A percentile compares a stretch with the other conserved stretches of the same genome.
Conservation (phyloP, 441 rosid genomes). For the Adansonia gregorii region DNA sequence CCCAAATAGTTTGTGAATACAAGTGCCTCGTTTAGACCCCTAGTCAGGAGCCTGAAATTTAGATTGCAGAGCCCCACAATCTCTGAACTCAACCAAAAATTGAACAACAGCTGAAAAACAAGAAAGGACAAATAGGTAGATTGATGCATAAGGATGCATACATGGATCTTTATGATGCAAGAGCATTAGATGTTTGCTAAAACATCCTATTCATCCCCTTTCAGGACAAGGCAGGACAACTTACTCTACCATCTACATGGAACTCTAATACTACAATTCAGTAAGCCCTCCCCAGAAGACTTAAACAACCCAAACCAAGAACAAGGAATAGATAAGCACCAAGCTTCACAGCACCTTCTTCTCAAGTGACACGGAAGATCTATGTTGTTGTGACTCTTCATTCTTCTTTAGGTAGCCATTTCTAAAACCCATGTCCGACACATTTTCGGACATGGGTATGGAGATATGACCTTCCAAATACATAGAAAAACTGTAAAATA, state of each 20-base stretch:
- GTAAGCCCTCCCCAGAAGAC: neutral
- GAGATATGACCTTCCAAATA: too few species aligned
- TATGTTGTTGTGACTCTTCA: too few species aligned
- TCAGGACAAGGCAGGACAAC: neutral
- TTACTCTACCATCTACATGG: neutral
- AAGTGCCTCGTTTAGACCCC: too few species aligned
- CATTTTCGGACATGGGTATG: too few species aligned
- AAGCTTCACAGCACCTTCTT: neutral
- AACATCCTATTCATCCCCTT: neutral
- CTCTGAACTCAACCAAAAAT: neutral
- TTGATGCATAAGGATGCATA: neutral
- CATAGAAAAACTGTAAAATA: too few species aligned
- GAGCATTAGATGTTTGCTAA: neutral
- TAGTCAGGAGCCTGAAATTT: neutral
- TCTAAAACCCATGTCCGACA: too few species aligned
- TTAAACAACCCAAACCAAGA: neutral
- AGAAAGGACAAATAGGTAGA: neutral
- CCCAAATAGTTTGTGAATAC: too few species aligned
- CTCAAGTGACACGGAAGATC: constrained; percentile 47
- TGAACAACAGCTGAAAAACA: neutral
- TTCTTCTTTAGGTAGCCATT: too few species aligned
- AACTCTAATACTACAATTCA: neutral
- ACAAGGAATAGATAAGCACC: neutral
- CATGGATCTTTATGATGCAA: constrained; percentile 1
- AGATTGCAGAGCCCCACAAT: neutral